Evolutionary conservation across 805 yeast genomes (phyloP), one percentile per base, ranked within the genome.

Genomic region (Yarrowia porcina): DNA sequence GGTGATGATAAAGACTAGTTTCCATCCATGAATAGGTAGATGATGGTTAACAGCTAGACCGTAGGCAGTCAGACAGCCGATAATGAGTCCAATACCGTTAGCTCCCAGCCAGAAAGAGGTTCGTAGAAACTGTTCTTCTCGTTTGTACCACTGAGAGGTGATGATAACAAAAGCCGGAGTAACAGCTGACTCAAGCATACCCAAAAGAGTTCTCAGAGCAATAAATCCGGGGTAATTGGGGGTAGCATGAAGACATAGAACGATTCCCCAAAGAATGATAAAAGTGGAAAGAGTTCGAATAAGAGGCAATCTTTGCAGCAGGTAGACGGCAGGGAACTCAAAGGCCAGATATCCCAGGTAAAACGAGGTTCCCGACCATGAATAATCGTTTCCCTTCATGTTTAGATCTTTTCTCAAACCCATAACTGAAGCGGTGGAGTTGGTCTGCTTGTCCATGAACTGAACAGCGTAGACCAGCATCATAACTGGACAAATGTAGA

Each of bases 391-490:
- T 8, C 50, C 50, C 23, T 45, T 12, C 50, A 45, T 45, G 25
- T 45, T 17, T 12, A 45, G 35, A 13, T 45, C 50, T 3, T 11
- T 3, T 28, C 50, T 17, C n/a, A 45, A 11, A 13, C 50, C 50
- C 50, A 45, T 45, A 4, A 45, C 50, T 1, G 50, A 45, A 11
- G 50, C 50, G 1, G 50, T 45, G 4, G 35, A 27, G 50, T 45
- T 45, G 50, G 50, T 45, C n/a, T 28, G 33, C 25, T 45, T 45
- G 50, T 45, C 50, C 50, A 45, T 45, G 35, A 45, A 45, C 35
- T 45, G 50, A 12, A 45, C 50, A 5, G 50, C 50, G 12, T 45
- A 45, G 9, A 45, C 50, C 13, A 45, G 23, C 50, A 45, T 45
- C 50, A 45, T 45, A 10, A 45, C 50, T 4, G 50, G 50, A 28